Conservation (phyloP, 192 early-diverging fungal genomes). For the Coemansia sp. region DNA sequence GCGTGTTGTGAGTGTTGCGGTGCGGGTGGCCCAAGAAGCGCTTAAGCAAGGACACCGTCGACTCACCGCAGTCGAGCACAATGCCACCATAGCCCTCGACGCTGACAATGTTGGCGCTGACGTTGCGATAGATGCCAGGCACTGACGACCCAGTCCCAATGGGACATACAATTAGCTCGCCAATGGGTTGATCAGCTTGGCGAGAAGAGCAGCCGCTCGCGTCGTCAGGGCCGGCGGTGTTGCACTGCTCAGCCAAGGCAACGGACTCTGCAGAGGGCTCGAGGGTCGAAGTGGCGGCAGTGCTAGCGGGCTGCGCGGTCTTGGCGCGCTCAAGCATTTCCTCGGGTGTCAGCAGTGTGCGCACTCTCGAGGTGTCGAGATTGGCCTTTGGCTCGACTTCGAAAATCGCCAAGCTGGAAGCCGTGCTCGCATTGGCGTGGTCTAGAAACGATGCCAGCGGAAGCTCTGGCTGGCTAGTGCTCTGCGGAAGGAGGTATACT, state of each 20-base stretch:
- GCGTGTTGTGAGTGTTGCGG: conserved; percentile 44
- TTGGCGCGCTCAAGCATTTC: conserved; percentile 18
- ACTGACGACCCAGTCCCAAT: conserved; percentile 92
- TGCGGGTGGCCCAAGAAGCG: conserved; percentile 66
- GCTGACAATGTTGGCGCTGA: conserved; percentile 79
- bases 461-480: conserved; percentile 51
- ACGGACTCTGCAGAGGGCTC: not conserved
- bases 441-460: conserved; percentile 24
- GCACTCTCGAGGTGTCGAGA: conserved; percentile 50
- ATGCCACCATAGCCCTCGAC: conserved; percentile 66
- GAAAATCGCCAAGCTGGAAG: conserved; percentile 55
- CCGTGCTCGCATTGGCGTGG: conserved; percentile 5
- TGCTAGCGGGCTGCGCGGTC: not conserved
- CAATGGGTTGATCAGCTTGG: not conserved
- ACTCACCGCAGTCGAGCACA: conserved; percentile 91
- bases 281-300: not conserved
- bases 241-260: not conserved
- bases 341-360: conserved; percentile 26
- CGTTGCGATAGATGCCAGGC: conserved; percentile 92
- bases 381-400: conserved; percentile 67
- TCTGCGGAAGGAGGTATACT: conserved; percentile 76
- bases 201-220: not conserved
- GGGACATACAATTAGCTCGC: conserved; percentile 58
- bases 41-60: conserved; percentile 82
- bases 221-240: not conserved